These are phyloP conservation scores for Debaryomyces sp. DNA, from an alignment of 1,139 yeast species.

Conservation along the genomic window DNA sequence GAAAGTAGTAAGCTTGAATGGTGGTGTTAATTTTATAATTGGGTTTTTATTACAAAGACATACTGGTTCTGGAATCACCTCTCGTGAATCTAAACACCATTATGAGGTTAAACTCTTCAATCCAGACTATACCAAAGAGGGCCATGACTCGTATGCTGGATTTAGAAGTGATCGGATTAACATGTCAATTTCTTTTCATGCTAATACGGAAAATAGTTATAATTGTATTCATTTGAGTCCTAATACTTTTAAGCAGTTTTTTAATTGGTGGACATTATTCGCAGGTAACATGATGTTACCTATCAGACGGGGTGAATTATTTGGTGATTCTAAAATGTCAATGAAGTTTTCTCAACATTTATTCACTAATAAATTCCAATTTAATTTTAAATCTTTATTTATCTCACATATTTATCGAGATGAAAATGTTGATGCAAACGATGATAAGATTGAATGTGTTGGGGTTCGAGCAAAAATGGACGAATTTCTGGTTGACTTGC, in stretches of 20 bases:
- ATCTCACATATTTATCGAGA: constrained; percentile 44
- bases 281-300: constrained; percentile 48
- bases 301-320: constrained; percentile 40
- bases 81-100: constrained; percentile 66
- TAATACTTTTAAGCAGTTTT: constrained; percentile 40
- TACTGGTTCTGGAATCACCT: constrained; percentile 36
- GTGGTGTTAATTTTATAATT: constrained; percentile 60
- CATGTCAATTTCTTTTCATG: constrained; percentile 56
- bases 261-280: constrained; percentile 50
- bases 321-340: constrained; percentile 38
- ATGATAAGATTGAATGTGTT: constrained; percentile 36
- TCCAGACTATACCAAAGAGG: constrained; percentile 57
- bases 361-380: constrained; percentile 43
- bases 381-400: constrained; percentile 42
- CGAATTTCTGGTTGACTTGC: constrained; percentile 44
- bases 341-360: constrained; percentile 48
- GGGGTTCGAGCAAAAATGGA: constrained; percentile 47
- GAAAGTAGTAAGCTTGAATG: constrained; percentile 57
- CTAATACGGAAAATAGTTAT: constrained; percentile 44
- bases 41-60: constrained; percentile 63
- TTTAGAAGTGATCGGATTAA: constrained; percentile 47
- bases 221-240: constrained; percentile 49
- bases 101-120: constrained; percentile 64
- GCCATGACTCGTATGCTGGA: constrained; percentile 42
- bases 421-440: constrained; percentile 22